These are phyloP conservation scores for Blepharisma undulans DNA, from an alignment of 169 alveolate species.

Conservation along the genomic window DNA sequence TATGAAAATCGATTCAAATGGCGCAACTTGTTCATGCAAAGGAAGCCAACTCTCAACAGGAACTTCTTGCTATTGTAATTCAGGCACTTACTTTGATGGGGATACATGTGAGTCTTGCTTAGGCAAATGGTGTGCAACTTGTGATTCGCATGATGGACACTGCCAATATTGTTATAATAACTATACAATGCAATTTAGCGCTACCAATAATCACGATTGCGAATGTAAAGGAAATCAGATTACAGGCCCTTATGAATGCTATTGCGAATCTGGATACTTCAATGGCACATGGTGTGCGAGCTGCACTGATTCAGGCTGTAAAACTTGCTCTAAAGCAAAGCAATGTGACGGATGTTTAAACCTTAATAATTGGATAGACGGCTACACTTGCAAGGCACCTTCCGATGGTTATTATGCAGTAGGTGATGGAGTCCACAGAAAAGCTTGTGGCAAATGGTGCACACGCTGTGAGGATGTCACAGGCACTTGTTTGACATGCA, in stretches of 20 bases:
- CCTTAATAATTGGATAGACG: neutral
- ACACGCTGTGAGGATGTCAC: neutral
- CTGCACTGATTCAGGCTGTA: neutral
- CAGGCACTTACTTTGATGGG: neutral
- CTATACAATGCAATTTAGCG: neutral
- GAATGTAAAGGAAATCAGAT: neutral
- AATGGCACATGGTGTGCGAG: neutral
- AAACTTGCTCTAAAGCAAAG: neutral
- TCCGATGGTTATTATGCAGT: neutral
- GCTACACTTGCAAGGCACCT: neutral
- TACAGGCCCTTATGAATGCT: neutral
- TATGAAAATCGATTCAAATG: neutral
- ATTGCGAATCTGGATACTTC: neutral
- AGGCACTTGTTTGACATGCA: neutral
- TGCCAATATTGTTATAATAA: neutral
- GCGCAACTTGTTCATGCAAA: neutral
- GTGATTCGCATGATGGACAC: neutral
- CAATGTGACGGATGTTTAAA: neutral
- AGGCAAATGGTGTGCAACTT: neutral
- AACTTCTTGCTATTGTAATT: neutral
- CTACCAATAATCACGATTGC: neutral
- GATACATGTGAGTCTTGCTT: neutral
- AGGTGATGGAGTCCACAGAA: neutral
- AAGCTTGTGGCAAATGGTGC: neutral
- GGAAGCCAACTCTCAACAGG: neutral